These are phyloP conservation scores for Prosopis cineraria DNA, from an alignment of 306 rosid genomes.

Conservation along the genomic window DNA sequence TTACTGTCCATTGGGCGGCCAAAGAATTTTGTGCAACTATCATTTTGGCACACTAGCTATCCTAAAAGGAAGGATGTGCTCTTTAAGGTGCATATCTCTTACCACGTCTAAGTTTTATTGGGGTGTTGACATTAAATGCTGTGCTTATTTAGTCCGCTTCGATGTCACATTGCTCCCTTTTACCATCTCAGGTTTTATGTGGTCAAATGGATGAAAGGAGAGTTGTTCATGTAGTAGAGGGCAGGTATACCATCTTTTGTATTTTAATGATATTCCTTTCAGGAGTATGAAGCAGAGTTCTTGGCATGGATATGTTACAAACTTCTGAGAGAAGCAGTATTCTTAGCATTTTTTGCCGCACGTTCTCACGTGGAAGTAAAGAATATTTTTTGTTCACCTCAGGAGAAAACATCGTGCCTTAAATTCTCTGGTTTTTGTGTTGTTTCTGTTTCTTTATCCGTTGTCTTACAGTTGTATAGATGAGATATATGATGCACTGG, in stretches of 20 bases:
- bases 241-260: constrained; percentile 50
- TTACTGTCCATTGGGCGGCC: constrained; percentile 29
- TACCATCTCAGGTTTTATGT: constrained; percentile 55
- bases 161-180: background rate
- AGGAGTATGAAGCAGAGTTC: background rate
- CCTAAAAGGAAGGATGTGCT: constrained; percentile 38
- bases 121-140: background rate
- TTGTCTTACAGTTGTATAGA: constrained; percentile 55
- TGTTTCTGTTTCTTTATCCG: constrained; percentile 9
- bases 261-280: background rate
- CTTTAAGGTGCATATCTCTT: constrained; percentile 49
- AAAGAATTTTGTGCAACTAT: constrained; percentile 37
- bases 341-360: background rate
- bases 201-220: constrained; percentile 39
- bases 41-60: constrained; percentile 38
- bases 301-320: background rate
- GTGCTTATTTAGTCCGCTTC: constrained; percentile 23
- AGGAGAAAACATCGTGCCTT: background rate
- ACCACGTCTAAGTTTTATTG: background rate
- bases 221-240: constrained; percentile 59
- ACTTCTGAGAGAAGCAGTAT: constrained; percentile 5
- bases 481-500: constrained; percentile 80
- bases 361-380: background rate
- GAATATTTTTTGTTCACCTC: background rate
- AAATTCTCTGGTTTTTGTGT: background rate